Evolutionary conservation across 2,329 filamentous ascomycete genomes (phyloP), one percentile per base, ranked within the genome.

Genomic region (Ceratocystis diversiconidia): DNA sequence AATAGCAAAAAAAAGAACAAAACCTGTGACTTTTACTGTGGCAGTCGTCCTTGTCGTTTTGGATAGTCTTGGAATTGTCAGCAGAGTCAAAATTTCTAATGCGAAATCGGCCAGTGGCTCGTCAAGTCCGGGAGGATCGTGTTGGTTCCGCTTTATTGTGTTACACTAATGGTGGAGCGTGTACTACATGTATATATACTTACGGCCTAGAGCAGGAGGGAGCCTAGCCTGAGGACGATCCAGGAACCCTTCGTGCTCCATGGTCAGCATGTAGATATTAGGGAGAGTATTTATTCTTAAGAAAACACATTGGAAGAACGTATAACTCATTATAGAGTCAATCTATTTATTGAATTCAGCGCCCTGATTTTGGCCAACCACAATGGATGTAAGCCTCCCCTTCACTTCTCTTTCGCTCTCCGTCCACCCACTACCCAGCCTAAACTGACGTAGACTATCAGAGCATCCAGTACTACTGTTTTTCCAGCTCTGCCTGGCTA

Each of bases 401-500:
- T 19, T 6, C 7, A 19, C 3, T 17, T 28, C 22, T 32, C 57
- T 43, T 64, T 59, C 17, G 8, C 48, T 2, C 22, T 41, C 6
- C 25, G 25, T n/a, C 22, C 43, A 36, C 19, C 22, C 64, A 12
- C 57, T 48, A 44, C 57, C 50, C 32, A n/a, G 15, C 60, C 7
- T 41, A 10, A 41, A 41, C 36, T 41, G 36, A 41, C 36, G 36
- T 41, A 41, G 10, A 10, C n/a, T 15, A 36, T 36, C 17, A 83
- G 80, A 75, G 79, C 66, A 74, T 81, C 69, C 77, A 79, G 65
- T 71, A 76, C 15, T 83, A 80, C 72, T 79, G 76, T 70, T 77
- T 80, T 72, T 76, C 77, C 61, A 81, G 80, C 65, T 74, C 80
- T 59, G 78, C 74, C 70, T 83, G 80, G 81, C 75, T 82, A 64